Conservation (phyloP, 352 stramenopile species). For the Globisporangium canariense region DNA sequence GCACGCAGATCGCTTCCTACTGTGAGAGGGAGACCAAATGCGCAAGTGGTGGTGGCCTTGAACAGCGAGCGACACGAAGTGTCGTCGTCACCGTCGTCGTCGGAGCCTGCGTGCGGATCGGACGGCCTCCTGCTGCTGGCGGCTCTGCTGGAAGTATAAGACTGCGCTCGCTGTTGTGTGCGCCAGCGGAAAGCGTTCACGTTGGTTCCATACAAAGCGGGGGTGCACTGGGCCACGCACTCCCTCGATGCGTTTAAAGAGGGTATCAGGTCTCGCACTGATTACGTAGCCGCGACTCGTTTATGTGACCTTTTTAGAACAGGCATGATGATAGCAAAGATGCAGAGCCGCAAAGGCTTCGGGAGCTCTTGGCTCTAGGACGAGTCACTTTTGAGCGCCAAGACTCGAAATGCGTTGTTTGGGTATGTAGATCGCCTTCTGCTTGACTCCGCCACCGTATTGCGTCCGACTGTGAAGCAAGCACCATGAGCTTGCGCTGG, state of each 20-base stretch:
- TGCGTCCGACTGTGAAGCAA: no score
- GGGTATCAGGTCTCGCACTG: constrained; percentile 3
- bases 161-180: neutral
- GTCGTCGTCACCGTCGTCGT: constrained; percentile 5
- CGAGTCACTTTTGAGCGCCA: neutral
- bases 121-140: neutral
- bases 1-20: neutral
- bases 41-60: neutral
- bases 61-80: neutral
- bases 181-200: constrained; percentile 4
- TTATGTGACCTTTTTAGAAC: neutral
- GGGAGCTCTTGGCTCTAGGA: neutral
- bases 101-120: neutral
- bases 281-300: constrained; percentile 11
- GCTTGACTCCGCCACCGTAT: no score
- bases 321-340: no score
- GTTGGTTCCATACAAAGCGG: constrained; percentile 13
- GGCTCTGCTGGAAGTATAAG: constrained; percentile 10
- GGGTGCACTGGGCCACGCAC: neutral
- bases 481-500: no score
- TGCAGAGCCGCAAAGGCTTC: no score
- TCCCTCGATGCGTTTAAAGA: neutral
- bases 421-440: no score
- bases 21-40: neutral
- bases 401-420: no score